Conservation (phyloP, 805 yeast species). For the Debaryomyces tyrocola region DNA sequence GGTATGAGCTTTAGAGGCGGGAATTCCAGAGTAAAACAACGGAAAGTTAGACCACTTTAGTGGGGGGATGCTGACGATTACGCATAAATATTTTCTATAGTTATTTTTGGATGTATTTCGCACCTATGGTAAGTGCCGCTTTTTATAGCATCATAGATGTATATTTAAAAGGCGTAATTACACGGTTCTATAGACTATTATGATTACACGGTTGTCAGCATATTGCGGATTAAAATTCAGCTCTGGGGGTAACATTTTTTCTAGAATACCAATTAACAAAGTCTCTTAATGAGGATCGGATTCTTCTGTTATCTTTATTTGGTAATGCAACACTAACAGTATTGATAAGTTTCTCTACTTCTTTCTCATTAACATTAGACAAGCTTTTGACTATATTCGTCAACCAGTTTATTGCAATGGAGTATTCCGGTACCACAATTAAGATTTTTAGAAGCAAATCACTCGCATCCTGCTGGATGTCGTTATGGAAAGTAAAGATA, state of each 20-base stretch:
- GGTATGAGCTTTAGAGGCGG: too few species aligned
- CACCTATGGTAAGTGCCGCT: too few species aligned
- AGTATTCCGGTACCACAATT: conserved; percentile 46
- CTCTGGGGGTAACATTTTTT: conserved; percentile 55
- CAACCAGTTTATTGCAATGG: conserved; percentile 58
- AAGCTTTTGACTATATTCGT: conserved; percentile 52
- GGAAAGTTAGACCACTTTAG: too few species aligned
- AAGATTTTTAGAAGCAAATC: conserved; percentile 69
- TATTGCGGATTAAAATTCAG: conserved; percentile 16
- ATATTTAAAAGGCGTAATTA: too few species aligned
- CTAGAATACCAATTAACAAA: conserved; percentile 83
- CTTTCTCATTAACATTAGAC: conserved; percentile 68
- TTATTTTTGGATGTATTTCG: too few species aligned
- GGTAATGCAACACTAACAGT: conserved; percentile 60
- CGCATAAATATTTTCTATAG: too few species aligned
- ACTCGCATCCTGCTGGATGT: conserved; percentile 70
- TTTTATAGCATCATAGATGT: too few species aligned
- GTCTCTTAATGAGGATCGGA: conserved; percentile 69
- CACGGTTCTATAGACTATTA: too few species aligned
- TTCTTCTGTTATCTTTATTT: conserved; percentile 69
- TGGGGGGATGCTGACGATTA: too few species aligned
- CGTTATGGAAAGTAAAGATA: conserved; percentile 67
- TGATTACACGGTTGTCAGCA: too few species aligned
- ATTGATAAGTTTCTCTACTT: conserved; percentile 60
- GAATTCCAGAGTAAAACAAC: too few species aligned